Percentiles rank a stretch among this genome's conserved stretches.
Evolutionary conservation across 2,329 filamentous ascomycete species (phyloP).

Genomic region (Xylariaceae sp.): DNA sequence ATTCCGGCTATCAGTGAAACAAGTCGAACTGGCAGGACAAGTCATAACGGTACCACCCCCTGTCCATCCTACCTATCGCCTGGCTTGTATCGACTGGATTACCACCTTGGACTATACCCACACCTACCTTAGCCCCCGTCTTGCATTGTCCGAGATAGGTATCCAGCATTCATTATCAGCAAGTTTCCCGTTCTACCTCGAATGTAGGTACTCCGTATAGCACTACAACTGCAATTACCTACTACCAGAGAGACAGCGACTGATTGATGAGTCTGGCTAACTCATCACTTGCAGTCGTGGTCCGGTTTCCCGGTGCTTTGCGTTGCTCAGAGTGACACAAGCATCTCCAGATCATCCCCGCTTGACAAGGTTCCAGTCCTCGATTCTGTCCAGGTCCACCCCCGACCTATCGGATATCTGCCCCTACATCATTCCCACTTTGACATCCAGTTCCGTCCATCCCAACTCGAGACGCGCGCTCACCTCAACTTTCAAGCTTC

Average conservation of each 20-base stretch:
- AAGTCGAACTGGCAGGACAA: constrained; percentile 12
- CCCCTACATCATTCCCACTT: constrained; percentile 43
- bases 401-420: constrained; percentile 45
- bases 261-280: constrained; percentile 22
- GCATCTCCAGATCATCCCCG: constrained; percentile 30
- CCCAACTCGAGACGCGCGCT: constrained; percentile 36
- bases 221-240: too few relatives aligned
- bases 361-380: constrained; percentile 40
- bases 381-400: constrained; percentile 34
- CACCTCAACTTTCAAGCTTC: constrained; percentile 38
- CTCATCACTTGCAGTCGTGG: constrained; percentile 15
- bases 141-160: constrained; percentile 24
- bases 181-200: constrained; percentile 12
- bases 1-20: constrained; percentile 4
- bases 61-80: constrained; percentile 6
- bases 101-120: not conserved
- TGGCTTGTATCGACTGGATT: not conserved
- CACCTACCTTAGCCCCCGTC: constrained; percentile 8
- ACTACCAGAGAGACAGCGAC: not conserved
- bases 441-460: constrained; percentile 36
- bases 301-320: constrained; percentile 20
- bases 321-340: constrained; percentile 30
- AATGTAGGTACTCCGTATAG: too few relatives aligned
- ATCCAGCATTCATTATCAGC: constrained; percentile 20
- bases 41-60: constrained; percentile 16